A percentile compares a stretch with the other conserved stretches of the same genome.
Conservation (phyloP, 352 stramenopile genomes). For the Globisporangium cystogenes region DNA sequence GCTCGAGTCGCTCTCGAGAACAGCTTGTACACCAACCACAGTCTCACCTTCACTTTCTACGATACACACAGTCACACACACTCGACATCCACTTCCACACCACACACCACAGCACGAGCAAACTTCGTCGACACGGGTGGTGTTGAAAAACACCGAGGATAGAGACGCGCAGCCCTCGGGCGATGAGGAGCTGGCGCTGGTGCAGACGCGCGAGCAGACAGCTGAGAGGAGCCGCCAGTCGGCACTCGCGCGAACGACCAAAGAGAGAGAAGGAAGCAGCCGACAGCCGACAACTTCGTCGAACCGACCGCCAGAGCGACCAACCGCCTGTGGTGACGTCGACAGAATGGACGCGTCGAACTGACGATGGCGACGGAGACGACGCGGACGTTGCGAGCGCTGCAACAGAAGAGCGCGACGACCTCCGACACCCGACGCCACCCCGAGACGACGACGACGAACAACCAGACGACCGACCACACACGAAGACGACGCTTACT, state of each 20-base stretch:
- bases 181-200: slow-evolving; percentile 5
- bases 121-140: slow-evolving; percentile 57
- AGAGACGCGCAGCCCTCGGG: slow-evolving; percentile 3
- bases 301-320: no score
- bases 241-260: slow-evolving; percentile 19
- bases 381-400: no score
- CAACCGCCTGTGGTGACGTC: background rate
- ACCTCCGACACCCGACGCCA: background rate
- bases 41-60: no score
- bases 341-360: background rate
- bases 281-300: background rate
- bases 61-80: slow-evolving; percentile 1
- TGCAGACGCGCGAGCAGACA: slow-evolving; percentile 13
- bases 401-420: no score
- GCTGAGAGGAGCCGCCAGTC: background rate
- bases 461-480: background rate
- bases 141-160: slow-evolving; percentile 88
- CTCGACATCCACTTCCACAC: background rate
- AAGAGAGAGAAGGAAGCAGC: slow-evolving; percentile 2
- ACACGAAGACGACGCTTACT: slow-evolving; percentile 24
- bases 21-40: no score
- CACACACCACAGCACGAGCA: background rate
- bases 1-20: no score
- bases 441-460: no score
- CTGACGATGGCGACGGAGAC: background rate